These are phyloP conservation scores for Dendrobium chrysotoxum DNA, from an alignment of 106 monocot genomes.

Conservation along the genomic window DNA sequence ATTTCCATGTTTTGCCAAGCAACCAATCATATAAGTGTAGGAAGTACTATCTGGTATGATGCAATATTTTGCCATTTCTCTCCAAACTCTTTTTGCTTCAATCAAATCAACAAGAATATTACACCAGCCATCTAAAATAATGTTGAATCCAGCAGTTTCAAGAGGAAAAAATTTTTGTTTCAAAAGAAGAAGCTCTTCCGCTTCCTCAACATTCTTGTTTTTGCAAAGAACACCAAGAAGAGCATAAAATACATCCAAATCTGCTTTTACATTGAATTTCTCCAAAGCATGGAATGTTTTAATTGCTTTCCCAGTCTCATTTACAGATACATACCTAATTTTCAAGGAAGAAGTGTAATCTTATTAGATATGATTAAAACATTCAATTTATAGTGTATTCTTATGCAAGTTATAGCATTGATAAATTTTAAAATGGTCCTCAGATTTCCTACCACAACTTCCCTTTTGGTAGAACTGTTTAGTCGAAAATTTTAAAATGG, in stretches of 20 bases:
- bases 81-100: constrained; percentile 88
- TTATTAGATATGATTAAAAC: background rate
- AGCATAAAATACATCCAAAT: constrained; percentile 49
- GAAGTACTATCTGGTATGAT: constrained; percentile 65
- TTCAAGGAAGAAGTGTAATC: background rate
- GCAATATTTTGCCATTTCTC: constrained; percentile 84
- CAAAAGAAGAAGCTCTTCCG: constrained; percentile 69
- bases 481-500: too few relatives aligned
- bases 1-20: constrained; percentile 65
- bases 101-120: constrained; percentile 53
- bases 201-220: constrained; percentile 77
- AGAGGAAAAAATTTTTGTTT: constrained; percentile 63
- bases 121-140: constrained; percentile 74
- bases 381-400: too few relatives aligned
- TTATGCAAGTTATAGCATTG: background rate
- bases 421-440: too few relatives aligned
- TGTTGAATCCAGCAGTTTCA: constrained; percentile 69
- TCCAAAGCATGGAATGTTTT: constrained; percentile 31
- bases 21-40: constrained; percentile 63
- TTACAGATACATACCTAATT: constrained; percentile 61
- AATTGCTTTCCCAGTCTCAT: constrained; percentile 46
- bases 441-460: too few relatives aligned
- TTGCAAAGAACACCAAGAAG: constrained; percentile 77
- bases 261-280: constrained; percentile 59
- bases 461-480: too few relatives aligned